phyloP scores from a whole-genome alignment of 2,329 filamentous ascomycete species.

The Samsoniella hepiali region DNA sequence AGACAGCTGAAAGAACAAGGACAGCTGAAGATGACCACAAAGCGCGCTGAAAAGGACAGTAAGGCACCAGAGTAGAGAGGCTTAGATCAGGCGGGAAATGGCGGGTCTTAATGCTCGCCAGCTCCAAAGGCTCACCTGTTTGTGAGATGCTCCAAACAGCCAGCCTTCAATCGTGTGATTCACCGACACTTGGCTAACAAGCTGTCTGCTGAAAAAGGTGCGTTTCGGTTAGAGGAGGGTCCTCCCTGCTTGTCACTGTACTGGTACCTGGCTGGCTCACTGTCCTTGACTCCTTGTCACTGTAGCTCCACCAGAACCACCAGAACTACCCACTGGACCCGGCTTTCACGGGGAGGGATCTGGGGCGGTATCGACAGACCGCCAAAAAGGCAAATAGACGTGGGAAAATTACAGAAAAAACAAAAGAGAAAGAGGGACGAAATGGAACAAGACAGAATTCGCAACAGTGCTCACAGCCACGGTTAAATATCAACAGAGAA shows the following conservation, averaged over 20 bases:
- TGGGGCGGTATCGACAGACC: constrained; percentile 10
- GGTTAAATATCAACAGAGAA: background rate
- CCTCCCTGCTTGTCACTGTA: too few relatives aligned
- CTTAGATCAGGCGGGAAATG: constrained; percentile 2
- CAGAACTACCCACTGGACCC: constrained; percentile 4
- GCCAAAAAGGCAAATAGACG: background rate
- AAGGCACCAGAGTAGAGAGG: background rate
- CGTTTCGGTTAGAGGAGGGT: background rate
- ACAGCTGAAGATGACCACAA: background rate
- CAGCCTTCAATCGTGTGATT: background rate
- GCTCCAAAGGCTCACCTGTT: background rate
- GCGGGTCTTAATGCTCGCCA: background rate
- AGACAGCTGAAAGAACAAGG: background rate
- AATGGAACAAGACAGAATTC: background rate
- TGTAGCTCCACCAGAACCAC: background rate
- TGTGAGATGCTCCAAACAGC: background rate
- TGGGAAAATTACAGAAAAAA: background rate
- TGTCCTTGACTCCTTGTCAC: background rate
- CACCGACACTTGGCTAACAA: constrained; percentile 10
- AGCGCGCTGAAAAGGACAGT: background rate
- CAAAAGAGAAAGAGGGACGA: background rate
- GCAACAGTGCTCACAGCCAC: background rate
- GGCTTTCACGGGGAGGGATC: background rate
- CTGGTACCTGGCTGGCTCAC: too few relatives aligned
- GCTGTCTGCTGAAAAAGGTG: background rate